These are phyloP conservation scores for Eimeria acervulina DNA, from an alignment of 169 alveolate genomes.

Conservation along the genomic window DNA sequence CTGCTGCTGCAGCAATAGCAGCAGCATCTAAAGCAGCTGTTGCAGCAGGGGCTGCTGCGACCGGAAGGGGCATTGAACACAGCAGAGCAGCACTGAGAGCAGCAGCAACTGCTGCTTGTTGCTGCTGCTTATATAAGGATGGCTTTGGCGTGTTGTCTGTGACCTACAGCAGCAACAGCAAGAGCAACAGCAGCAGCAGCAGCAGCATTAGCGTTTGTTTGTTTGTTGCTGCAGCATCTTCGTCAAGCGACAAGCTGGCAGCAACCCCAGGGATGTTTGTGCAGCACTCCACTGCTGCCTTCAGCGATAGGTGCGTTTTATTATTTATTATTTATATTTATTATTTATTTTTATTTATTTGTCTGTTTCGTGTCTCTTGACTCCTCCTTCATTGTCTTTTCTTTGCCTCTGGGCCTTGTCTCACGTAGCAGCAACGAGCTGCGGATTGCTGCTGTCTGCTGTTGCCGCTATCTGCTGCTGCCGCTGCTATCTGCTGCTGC, in stretches of 20 bases:
- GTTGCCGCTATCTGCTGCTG: no score
- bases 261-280: constrained; percentile 96
- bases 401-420: no score
- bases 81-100: background rate
- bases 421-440: no score
- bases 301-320: constrained; percentile 76
- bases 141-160: background rate
- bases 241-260: constrained; percentile 84
- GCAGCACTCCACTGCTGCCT: constrained; percentile 91
- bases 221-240: constrained; percentile 10
- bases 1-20: no score
- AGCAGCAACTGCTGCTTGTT: background rate
- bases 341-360: background rate
- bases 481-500: no score
- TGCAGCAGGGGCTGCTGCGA: background rate
- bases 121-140: no score
- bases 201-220: background rate
- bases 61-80: background rate
- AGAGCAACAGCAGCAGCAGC: constrained; percentile 17
- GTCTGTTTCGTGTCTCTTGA: background rate
- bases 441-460: no score
- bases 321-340: background rate
- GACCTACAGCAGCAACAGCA: background rate
- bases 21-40: no score
- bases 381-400: background rate